Evolutionary conservation across 1,284 basidiomycete species (phyloP), one percentile per base, ranked within the genome.

Genomic region (Neolentinus lepideus): DNA sequence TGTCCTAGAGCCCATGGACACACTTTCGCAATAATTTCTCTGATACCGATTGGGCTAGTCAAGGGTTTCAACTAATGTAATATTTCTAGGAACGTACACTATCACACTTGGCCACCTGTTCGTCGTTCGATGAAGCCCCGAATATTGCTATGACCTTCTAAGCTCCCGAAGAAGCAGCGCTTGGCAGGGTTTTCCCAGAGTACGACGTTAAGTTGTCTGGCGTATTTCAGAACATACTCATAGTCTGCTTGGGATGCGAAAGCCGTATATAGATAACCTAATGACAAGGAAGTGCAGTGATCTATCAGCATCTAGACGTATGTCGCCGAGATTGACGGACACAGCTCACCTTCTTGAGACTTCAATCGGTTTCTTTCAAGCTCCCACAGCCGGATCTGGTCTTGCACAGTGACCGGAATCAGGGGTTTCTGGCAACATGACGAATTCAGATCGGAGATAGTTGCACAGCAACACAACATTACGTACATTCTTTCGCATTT

Each of bases 351-450:
- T 77, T 94, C 90, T 67, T 88, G 79, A 27, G 89, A 87, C 63
- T 90, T 87, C 1, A 99, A 77, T 52, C 97, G 83, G 69, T 98
- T 95, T 70, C 91, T 88, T 74, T 99, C 97, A 54, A 95, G 78
- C 71, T 99, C 96, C 96, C 97, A 99, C 16, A 99, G 77, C 54
- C 97, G 85, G 61, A 99, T 92, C 73, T 99, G 97, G 73, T 99
- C 97, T 63, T 98, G 94, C 0, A 98, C 95, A 0, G 96, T 98
- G 36, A 96, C 92, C 26, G 94, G 94, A 14, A 98, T 76, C 3
- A 97, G 76, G 3, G 94, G 93, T 66, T 92, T 92, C 88, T 94
- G 64, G 43, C 51, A 48, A 53, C 12, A 26, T 29, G n/a, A 21
- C 21, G 46, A 46, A 19, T 22, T 24, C 35, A 16, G 24, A 24